Percentiles rank a stretch among this genome's conserved stretches.
These are phyloP conservation scores for Saturnispora diversa DNA, from an alignment of 805 yeast genomes.

Conservation along the genomic window DNA sequence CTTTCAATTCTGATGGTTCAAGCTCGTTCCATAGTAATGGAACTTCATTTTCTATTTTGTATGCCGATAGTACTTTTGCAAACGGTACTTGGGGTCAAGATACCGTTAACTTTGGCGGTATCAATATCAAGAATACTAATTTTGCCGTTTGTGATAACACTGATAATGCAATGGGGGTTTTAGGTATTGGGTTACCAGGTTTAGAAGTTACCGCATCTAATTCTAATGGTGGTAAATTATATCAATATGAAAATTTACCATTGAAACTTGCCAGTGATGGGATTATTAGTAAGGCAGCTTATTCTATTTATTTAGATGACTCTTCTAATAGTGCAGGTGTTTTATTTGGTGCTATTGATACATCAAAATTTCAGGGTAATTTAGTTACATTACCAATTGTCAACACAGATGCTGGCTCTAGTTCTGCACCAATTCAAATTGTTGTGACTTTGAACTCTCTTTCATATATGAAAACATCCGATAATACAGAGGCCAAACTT, in stretches of 20 bases:
- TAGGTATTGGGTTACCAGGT: conserved; percentile 65
- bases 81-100: conserved; percentile 58
- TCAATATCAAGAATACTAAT: conserved; percentile 42
- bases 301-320: conserved; percentile 54
- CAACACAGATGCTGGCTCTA: conserved; percentile 33
- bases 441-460: conserved; percentile 42
- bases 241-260: conserved; percentile 62
- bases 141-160: conserved; percentile 69
- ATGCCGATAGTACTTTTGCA: conserved; percentile 44
- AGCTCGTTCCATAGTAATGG: conserved; percentile 33
- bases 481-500: conserved; percentile 18
- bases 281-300: conserved; percentile 44
- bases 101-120: conserved; percentile 42
- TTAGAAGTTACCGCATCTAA: conserved; percentile 48
- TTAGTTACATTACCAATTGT: conserved; percentile 44
- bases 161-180: conserved; percentile 59
- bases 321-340: conserved; percentile 42
- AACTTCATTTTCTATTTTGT: conserved; percentile 36
- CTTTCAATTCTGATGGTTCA: conserved; percentile 38
- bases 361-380: conserved; percentile 48
- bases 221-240: conserved; percentile 17
- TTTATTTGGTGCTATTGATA: conserved; percentile 68
- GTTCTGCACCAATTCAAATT: conserved; percentile 35
- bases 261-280: conserved; percentile 50
- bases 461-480: conserved; percentile 11